Evolutionary conservation across 176 grass and related monocot genomes (phyloP).

Genomic region (Triticum turgidum): DNA sequence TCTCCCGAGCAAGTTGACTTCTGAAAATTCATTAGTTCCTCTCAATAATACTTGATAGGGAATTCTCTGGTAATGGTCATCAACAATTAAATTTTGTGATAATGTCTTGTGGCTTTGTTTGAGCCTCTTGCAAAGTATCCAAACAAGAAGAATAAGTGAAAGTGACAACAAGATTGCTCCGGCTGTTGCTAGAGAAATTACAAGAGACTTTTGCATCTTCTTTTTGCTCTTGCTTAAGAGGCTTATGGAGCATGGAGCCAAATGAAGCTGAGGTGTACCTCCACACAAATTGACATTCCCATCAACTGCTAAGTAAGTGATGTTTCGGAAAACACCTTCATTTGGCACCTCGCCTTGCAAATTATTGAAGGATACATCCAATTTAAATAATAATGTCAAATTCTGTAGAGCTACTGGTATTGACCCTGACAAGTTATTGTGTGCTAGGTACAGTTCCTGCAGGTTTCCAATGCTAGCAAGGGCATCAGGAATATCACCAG

Average conservation of each 20-base stretch:
- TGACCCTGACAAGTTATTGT: constrained; percentile 6
- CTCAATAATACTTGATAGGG: background rate
- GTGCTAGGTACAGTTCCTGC: constrained; percentile 16
- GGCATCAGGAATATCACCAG: background rate
- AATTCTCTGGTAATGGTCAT: background rate
- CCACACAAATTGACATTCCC: background rate
- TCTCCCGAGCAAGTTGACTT: constrained; percentile 11
- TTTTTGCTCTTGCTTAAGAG: background rate
- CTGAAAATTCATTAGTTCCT: constrained; percentile 13
- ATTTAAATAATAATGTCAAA: background rate
- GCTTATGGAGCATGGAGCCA: constrained; percentile 4
- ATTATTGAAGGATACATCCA: constrained; percentile 23
- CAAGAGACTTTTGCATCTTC: background rate
- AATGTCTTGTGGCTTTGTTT: background rate
- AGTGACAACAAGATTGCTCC: background rate
- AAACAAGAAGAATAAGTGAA: background rate
- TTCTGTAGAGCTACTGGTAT: background rate
- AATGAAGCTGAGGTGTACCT: background rate
- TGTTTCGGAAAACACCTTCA: background rate
- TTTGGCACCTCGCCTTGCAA: constrained; percentile 8
- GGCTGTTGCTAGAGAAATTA: background rate
- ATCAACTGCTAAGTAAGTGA: background rate
- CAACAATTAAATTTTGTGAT: background rate
- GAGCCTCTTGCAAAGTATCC: background rate
- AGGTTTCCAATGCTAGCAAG: background rate